Evolutionary conservation across 2,329 filamentous ascomycete genomes (phyloP).

Genomic region (Verticillium albo-atrum): DNA sequence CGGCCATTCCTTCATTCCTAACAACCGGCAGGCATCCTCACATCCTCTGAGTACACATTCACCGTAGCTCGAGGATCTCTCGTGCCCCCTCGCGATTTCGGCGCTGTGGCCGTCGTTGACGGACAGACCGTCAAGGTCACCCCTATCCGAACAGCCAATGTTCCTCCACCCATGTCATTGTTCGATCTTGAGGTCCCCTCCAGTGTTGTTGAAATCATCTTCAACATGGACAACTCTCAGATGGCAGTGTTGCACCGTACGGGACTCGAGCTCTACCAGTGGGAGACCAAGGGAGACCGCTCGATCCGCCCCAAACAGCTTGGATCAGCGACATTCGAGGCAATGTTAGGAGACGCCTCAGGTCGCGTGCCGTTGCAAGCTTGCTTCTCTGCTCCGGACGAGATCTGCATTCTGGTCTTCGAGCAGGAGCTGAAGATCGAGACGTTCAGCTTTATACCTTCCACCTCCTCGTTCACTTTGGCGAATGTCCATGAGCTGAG

Average conservation of each 20-base stretch:
- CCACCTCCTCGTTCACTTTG: background rate
- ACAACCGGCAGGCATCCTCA: slow-evolving; percentile 24
- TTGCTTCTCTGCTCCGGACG: slow-evolving; percentile 19
- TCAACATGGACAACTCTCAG: slow-evolving; percentile 58
- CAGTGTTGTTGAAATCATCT: slow-evolving; percentile 68
- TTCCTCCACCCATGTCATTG: slow-evolving; percentile 90
- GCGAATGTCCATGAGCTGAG: slow-evolving; percentile 1
- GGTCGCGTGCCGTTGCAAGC: slow-evolving; percentile 22
- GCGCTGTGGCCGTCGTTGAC: slow-evolving; percentile 79
- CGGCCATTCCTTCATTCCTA: background rate
- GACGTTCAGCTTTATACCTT: background rate
- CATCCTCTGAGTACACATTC: slow-evolving; percentile 64
- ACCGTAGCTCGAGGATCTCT: slow-evolving; percentile 65
- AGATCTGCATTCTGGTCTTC: slow-evolving; percentile 26
- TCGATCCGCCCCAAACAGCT: slow-evolving; percentile 37
- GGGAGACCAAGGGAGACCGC: slow-evolving; percentile 57
- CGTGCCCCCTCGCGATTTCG: slow-evolving; percentile 68
- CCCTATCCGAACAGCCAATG: slow-evolving; percentile 74
- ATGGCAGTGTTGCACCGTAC: slow-evolving; percentile 69
- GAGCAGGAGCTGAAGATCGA: slow-evolving; percentile 14
- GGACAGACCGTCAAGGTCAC: slow-evolving; percentile 77
- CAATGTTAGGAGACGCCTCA: slow-evolving; percentile 2
- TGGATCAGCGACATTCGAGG: slow-evolving; percentile 32
- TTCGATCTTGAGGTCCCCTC: slow-evolving; percentile 63
- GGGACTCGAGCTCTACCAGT: slow-evolving; percentile 65